Base-by-base conservation (phyloP, 345 rosid species). In the Syzygium oleosum region DNA sequence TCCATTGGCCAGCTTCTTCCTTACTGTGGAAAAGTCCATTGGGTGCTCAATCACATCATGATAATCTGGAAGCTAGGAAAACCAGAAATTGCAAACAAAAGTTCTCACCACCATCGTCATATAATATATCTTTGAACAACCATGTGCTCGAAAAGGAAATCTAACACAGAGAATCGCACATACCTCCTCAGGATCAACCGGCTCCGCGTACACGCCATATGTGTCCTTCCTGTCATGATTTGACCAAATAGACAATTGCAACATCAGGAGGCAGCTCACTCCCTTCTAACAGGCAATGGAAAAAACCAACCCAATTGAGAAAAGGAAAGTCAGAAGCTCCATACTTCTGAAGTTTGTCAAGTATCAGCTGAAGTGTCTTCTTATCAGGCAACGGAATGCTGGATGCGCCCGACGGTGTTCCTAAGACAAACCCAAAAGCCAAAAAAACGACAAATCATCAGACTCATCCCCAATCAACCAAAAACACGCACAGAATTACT, bases 181-280 rank as follows among this genome's bases (percentile, higher is more conserved):
- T 85, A 96, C 99, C 99, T 96, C 99, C 88, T 96, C 98, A 46
- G 96, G 96, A 92, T 97, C 98, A 92, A 95, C 99, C 0, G 98
- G 99, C 87, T 97, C 99, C 2, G 99, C 95, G 91, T 95, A 97
- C 23, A 97, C 99, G 52, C 99, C 99, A 87, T 96, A 97, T 1
- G 92, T 94, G 91, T 97, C 99, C 91, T 96, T 97, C 99, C 99
- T 97, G 95, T 93, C 89, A 90, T 55, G 91, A 87, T 87, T 86
- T 51, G 86, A 55, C 58, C 63, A 84, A 85, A 58, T 55, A 91
- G 86, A 80, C 85, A 84, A 88, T 85, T 84, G 65, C 85, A 85
- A 93, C 89, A 38, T 84, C 87, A 87, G 85, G 43, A 41, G n/a
- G 27, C 68, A 77, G 52, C 34, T 23, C 83, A 38, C 83, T 73